Conservation (phyloP, 1,284 basidiomycete genomes). For the Apiotrichum veenhuisii region DNA sequence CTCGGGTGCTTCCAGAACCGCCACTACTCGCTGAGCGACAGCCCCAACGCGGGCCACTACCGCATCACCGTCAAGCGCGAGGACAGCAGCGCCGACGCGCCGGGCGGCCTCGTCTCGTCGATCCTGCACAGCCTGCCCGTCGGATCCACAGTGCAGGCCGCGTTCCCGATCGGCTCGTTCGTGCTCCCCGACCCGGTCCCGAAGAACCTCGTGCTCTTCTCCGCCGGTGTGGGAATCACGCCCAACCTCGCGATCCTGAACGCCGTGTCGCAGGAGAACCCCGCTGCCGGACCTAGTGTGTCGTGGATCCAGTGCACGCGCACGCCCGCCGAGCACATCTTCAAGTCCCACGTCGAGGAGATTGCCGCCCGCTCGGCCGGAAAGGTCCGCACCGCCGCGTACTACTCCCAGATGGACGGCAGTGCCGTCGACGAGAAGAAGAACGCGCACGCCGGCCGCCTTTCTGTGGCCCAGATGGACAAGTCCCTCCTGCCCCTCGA, state of each 20-base stretch:
- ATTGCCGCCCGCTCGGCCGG: slow-evolving; percentile 16
- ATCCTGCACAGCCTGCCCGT: slow-evolving; percentile 29
- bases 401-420: slow-evolving; percentile 15
- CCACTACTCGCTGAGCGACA: slow-evolving; percentile 36
- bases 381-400: slow-evolving; percentile 24
- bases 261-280: slow-evolving; percentile 11
- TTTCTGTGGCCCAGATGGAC: slow-evolving; percentile 19
- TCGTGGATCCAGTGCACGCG: slow-evolving; percentile 24
- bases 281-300: slow-evolving; percentile 9
- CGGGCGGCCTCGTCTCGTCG: slow-evolving; percentile 15
- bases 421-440: background rate
- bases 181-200: slow-evolving; percentile 22
- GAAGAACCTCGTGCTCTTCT: slow-evolving; percentile 35
- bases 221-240: slow-evolving; percentile 40
- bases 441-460: slow-evolving; percentile 12
- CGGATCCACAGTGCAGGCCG: slow-evolving; percentile 27
- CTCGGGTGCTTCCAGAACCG: slow-evolving; percentile 22
- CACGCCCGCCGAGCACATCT: slow-evolving; percentile 15
- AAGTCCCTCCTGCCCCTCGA: slow-evolving; percentile 22
- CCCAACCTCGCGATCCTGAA: slow-evolving; percentile 39
- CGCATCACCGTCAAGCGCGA: slow-evolving; percentile 38
- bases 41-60: slow-evolving; percentile 24
- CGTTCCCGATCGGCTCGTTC: slow-evolving; percentile 36
- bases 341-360: slow-evolving; percentile 18
- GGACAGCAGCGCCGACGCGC: slow-evolving; percentile 19